Conservation (phyloP, 2,329 filamentous ascomycete species). For the Pseudopithomyces chartarum region DNA sequence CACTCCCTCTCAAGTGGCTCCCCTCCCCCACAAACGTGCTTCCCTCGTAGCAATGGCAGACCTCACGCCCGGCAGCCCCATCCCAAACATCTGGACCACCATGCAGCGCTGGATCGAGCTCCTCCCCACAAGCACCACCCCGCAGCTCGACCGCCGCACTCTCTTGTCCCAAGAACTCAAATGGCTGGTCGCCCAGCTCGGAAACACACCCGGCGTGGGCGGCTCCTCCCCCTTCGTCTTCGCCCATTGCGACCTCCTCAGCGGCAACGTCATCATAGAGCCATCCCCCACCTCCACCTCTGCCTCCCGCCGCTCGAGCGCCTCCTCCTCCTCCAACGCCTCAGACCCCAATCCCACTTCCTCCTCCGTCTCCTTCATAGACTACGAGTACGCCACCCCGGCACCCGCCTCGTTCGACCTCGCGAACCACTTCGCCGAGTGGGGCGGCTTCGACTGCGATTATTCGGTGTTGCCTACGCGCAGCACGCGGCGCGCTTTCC, state of each 20-base stretch:
- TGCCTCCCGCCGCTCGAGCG: conserved; percentile 39
- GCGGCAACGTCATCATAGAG: conserved; percentile 91
- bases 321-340: conserved; percentile 36
- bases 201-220: conserved; percentile 77
- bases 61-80: conserved; percentile 67
- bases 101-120: conserved; percentile 95
- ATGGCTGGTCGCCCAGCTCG: conserved; percentile 71
- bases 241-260: conserved; percentile 93
- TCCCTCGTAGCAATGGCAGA: conserved; percentile 43
- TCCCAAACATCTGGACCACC: conserved; percentile 92
- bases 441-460: conserved; percentile 96
- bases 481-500: conserved; percentile 77
- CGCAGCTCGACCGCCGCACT: conserved; percentile 69
- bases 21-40: conserved; percentile 38
- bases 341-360: conserved; percentile 34
- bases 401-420: conserved; percentile 95
- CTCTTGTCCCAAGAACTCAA: conserved; percentile 76
- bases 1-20: conserved; percentile 34
- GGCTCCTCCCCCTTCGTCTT: conserved; percentile 77
- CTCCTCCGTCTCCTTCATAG: conserved; percentile 71
- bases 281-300: conserved; percentile 50
- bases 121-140: conserved; percentile 73
- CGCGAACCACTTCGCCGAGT: conserved; percentile 97
- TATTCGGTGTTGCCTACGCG: conserved; percentile 80
- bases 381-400: conserved; percentile 97